phyloP scores from a whole-genome alignment of 108 stramenopile species.

The Skeletonema grethae region DNA sequence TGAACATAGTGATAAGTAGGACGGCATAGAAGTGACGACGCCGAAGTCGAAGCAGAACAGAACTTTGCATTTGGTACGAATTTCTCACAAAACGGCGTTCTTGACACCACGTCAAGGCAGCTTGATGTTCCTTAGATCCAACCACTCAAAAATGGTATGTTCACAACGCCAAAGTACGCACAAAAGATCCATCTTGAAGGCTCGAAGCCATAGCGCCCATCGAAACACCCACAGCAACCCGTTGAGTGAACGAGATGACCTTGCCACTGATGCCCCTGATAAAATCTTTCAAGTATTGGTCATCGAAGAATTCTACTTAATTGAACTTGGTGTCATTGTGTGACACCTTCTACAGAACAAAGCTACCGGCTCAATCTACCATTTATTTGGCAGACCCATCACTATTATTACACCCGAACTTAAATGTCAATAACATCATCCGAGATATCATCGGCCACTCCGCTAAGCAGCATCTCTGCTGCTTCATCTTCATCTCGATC shows the following conservation, averaged over 20 bases:
- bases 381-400: not conserved
- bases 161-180: not conserved
- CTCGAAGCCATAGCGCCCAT: not conserved
- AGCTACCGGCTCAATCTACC: not conserved
- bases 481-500: not conserved
- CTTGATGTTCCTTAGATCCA: not conserved
- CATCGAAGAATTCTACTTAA: slow-evolving; percentile 1
- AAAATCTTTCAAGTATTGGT: not conserved
- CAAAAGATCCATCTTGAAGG: slow-evolving; percentile 1
- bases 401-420: not conserved
- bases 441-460: slow-evolving; percentile 4
- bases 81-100: not conserved
- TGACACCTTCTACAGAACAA: not conserved
- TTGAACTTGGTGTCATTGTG: not conserved
- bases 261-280: not conserved
- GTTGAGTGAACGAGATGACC: not conserved
- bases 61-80: too few species aligned
- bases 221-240: not conserved
- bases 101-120: not conserved
- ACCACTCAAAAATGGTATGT: not conserved
- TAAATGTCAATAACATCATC: not conserved
- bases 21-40: not conserved
- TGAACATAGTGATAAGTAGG: not conserved
- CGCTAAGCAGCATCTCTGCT: not conserved
- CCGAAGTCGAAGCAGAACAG: not conserved